A percentile compares a stretch with the other conserved stretches of the same genome.
These are phyloP conservation scores for Chaetothyriales sp. DNA, from an alignment of 2,329 filamentous ascomycete species.

Conservation along the genomic window DNA sequence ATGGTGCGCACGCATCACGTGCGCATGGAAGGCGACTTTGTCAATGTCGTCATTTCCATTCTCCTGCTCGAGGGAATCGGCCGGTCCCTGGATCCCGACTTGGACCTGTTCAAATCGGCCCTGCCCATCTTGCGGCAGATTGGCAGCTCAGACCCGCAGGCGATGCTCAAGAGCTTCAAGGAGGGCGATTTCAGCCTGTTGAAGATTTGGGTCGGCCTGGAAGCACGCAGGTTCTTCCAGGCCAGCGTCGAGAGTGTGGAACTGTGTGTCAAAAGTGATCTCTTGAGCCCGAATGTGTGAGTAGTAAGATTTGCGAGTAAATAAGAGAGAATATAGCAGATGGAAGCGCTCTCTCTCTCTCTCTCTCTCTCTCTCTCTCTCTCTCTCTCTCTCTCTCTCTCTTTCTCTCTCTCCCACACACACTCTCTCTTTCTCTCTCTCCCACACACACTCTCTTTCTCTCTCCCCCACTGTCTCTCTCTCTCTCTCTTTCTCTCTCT, in stretches of 20 bases:
- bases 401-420: no score
- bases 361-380: no score
- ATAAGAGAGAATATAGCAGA: no score
- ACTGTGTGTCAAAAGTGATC: constrained; percentile 78
- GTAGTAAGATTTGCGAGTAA: neutral
- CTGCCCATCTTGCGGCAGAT: constrained; percentile 82
- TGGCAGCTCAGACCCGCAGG: constrained; percentile 57
- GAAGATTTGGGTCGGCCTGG: constrained; percentile 79
- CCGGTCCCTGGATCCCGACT: constrained; percentile 65
- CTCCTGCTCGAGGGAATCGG: constrained; percentile 89
- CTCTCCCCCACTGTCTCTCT: no score
- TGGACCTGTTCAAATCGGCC: constrained; percentile 76
- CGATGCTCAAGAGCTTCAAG: constrained; percentile 48
- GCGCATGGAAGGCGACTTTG: constrained; percentile 88
- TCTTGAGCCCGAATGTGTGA: constrained; percentile 73
- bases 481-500: no score
- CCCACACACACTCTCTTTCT: no score
- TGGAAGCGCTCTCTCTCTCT: no score
- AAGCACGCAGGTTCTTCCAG: constrained; percentile 78
- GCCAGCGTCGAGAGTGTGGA: constrained; percentile 83
- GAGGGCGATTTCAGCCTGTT: constrained; percentile 72
- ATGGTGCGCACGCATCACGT: constrained; percentile 94
- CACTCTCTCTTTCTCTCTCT: no score
- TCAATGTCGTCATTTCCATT: constrained; percentile 95
- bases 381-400: no score